phyloP scores from a whole-genome alignment of 305 asterid species.

The Solanum hybrid region DNA sequence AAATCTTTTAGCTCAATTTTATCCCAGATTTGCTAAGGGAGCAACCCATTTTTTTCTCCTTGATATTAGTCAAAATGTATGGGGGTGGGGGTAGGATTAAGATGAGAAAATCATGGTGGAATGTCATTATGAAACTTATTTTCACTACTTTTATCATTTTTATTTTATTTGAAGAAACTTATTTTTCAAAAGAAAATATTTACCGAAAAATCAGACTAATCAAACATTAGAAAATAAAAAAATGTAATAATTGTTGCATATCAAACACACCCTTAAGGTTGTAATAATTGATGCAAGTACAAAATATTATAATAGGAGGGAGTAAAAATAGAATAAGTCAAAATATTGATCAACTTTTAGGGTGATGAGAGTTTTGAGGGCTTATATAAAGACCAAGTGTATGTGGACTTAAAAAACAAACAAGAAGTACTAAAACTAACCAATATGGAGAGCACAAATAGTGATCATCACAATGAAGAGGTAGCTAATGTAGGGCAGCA shows the following conservation, averaged over 20 bases:
- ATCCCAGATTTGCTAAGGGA: background rate
- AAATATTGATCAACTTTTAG: background rate
- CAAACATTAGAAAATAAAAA: background rate
- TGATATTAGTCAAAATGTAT: background rate
- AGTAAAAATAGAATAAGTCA: background rate
- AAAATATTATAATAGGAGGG: background rate
- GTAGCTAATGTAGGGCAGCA: background rate
- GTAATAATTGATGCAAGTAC: background rate
- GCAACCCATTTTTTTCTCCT: background rate
- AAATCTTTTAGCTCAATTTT: background rate
- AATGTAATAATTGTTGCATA: background rate
- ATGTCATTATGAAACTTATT: background rate
- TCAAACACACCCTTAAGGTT: background rate
- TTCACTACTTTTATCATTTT: background rate
- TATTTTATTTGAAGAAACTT: background rate
- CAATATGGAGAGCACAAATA: background rate
- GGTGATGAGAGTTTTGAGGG: background rate
- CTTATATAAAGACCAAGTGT: background rate
- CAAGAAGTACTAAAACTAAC: background rate
- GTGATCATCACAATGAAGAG: background rate
- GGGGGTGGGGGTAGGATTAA: background rate
- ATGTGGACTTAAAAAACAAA: background rate
- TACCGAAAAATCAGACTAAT: fast-evolving
- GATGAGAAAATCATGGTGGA: background rate
- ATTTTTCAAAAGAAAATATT: no score